phyloP scores from a whole-genome alignment of 176 grass and related monocot species.

The Eremochloa ophiuroides region DNA sequence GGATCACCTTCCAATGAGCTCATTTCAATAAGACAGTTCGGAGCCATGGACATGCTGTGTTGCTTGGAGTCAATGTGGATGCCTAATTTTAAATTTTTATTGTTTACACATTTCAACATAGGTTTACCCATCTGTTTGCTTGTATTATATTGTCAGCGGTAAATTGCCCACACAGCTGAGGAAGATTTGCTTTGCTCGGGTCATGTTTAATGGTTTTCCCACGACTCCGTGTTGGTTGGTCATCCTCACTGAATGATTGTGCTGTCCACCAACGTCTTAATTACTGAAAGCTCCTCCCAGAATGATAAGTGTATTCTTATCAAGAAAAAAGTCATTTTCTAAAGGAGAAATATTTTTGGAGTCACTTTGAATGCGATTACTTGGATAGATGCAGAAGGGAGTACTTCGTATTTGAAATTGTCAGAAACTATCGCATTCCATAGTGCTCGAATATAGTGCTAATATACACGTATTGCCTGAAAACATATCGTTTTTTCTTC shows the following conservation, averaged over 20 bases:
- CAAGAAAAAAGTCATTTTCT: neutral
- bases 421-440: neutral
- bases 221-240: neutral
- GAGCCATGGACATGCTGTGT: constrained; percentile 17
- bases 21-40: constrained; percentile 43
- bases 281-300: neutral
- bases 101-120: neutral
- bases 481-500: too few relatives aligned
- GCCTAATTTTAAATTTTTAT: neutral
- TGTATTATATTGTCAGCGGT: neutral
- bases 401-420: neutral
- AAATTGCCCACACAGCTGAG: neutral
- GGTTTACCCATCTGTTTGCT: neutral
- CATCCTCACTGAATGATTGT: neutral
- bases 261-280: neutral
- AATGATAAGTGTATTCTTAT: neutral
- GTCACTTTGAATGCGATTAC: neutral
- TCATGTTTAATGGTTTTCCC: neutral
- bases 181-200: neutral
- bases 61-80: constrained; percentile 10
- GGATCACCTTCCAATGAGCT: neutral
- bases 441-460: too few relatives aligned
- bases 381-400: neutral
- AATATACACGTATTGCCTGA: too few relatives aligned
- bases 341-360: neutral